These are phyloP conservation scores for Chrysanthemum makinoi DNA, from an alignment of 129 eudicot species.

Conservation along the genomic window DNA sequence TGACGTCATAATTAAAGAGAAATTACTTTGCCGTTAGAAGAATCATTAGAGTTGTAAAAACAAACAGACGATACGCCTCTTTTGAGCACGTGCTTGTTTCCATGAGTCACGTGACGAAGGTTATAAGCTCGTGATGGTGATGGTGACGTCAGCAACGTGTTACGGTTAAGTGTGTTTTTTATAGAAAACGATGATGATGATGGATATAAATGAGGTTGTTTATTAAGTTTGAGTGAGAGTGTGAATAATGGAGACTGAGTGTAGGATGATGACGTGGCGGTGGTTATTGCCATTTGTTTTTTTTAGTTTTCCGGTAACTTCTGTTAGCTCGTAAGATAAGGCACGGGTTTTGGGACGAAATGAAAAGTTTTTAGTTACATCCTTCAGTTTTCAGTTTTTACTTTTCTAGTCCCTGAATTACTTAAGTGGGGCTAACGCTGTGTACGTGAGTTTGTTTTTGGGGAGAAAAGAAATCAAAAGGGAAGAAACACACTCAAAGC, in stretches of 20 bases:
- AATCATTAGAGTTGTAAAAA: conserved; percentile 23
- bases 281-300: not conserved
- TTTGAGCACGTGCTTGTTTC: conserved; percentile 15
- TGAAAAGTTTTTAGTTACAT: too few relatives aligned
- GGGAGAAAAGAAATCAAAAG: too few relatives aligned
- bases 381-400: too few relatives aligned
- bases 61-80: conserved; percentile 38
- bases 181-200: conserved; percentile 13
- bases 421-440: too few relatives aligned
- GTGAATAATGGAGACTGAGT: not conserved
- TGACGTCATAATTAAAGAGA: not conserved
- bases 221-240: not conserved
- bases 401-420: too few relatives aligned
- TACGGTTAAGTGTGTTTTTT: not conserved
- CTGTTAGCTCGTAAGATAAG: too few relatives aligned
- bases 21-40: conserved; percentile 32
- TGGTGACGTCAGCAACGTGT: conserved; percentile 15
- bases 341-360: too few relatives aligned
- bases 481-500: too few relatives aligned
- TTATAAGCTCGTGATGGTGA: conserved; percentile 22
- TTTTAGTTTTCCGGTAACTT: too few relatives aligned
- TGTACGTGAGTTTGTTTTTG: too few relatives aligned
- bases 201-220: conserved; percentile 18
- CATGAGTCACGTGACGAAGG: conserved; percentile 6
- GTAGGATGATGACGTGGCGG: too few relatives aligned